Percentiles rank a stretch among this genome's conserved stretches.
phyloP scores from a whole-genome alignment of 768 basidiomycete species.

The Steccherinum ochraceum region DNA sequence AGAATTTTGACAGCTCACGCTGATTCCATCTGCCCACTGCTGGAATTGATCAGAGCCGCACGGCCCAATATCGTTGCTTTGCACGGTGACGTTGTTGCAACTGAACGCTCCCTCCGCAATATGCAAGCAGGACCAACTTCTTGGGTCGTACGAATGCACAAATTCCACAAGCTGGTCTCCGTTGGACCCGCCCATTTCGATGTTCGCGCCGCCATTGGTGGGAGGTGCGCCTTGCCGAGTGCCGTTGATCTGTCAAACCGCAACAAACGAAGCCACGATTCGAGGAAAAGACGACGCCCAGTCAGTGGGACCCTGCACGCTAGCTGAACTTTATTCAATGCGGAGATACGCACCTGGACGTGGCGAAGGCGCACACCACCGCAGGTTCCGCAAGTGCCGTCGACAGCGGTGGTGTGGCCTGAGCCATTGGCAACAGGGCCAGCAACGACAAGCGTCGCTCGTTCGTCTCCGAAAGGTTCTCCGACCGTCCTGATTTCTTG shows the following conservation, averaged over 20 bases:
- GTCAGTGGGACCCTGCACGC: neutral
- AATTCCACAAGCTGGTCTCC: slow-evolving; percentile 69
- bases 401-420: slow-evolving; percentile 69
- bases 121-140: slow-evolving; percentile 82
- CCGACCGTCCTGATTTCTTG: slow-evolving; percentile 82
- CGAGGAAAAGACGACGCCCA: neutral
- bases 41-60: slow-evolving; percentile 59
- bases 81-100: slow-evolving; percentile 60
- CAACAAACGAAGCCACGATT: neutral
- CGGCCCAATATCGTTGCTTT: slow-evolving; percentile 82
- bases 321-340: neutral
- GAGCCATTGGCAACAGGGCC: slow-evolving; percentile 57
- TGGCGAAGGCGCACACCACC: slow-evolving; percentile 59
- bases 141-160: slow-evolving; percentile 69
- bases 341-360: slow-evolving; percentile 48
- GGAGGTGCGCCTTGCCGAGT: slow-evolving; percentile 50
- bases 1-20: slow-evolving; percentile 59
- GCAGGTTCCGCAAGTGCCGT: slow-evolving; percentile 58
- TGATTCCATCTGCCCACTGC: slow-evolving; percentile 82
- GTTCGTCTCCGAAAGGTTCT: slow-evolving; percentile 59
- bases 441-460: slow-evolving; percentile 65
- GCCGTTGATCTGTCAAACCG: slow-evolving; percentile 56
- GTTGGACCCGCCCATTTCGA: slow-evolving; percentile 80
- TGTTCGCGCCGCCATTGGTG: slow-evolving; percentile 63
- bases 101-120: slow-evolving; percentile 59